Evolutionary conservation across 2,329 filamentous ascomycete species (phyloP), one percentile per base, ranked within the genome.

Genomic region (Colletotrichum tanaceti): DNA sequence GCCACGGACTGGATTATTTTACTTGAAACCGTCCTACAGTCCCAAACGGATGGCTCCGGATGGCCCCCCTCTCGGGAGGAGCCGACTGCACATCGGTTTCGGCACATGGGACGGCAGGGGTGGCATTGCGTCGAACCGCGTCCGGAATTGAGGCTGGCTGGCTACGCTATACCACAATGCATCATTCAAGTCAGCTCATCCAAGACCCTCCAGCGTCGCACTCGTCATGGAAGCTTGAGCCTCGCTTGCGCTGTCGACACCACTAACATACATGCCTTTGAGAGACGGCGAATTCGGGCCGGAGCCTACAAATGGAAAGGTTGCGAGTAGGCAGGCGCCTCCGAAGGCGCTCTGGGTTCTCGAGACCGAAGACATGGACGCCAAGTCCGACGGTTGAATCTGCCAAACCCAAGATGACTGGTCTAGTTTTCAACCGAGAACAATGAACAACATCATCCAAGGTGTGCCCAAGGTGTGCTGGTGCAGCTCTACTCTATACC

Each of bases 151-250:
- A 66, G 24, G 39, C 14, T n/a, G 38, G 28, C 32, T 60, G 35
- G n/a, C n/a, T n/a, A n/a, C n/a, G 55, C 49, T 55, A 68, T 65
- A 65, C 38, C 43, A 32, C 55, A 57, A 60, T 55, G 55, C 55
- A 28, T 61, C 66, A 65, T 65, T 35, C 39, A 20, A 20, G 22
- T 24, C 55, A 4, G 49, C 24, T 58, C 47, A 20, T 18, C 13
- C 18, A 47, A n/a, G 41, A 43, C 20, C 47, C 53, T 54, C 50
- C 16, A 57, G 18, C 9, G 14, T 35, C 35, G 41, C 47, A 47
- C 22, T 47, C 28, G 20, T 24, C 32, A 6, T 35, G 24, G 24
- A 24, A 14, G 11, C 9, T 18, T 50, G 20, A 43, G 39, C 60
- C 47, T 20, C 4, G 1, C 11, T n/a, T 22, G 41, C 11, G 20